phyloP scores from a whole-genome alignment of 2,329 filamentous ascomycete genomes.

The Pseudopyricularia javanii region DNA sequence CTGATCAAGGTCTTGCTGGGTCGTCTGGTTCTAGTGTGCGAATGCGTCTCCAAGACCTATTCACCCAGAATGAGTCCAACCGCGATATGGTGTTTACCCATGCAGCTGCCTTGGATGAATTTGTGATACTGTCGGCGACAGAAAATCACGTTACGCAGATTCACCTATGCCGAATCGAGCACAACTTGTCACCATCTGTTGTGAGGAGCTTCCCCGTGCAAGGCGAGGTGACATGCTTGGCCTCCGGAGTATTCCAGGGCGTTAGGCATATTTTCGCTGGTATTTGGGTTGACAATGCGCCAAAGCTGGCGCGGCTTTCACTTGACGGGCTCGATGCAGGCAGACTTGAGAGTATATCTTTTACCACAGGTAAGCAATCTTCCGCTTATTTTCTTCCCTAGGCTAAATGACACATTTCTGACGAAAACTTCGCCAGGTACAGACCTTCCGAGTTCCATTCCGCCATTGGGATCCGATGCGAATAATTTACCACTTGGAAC shows the following conservation, averaged over 20 bases:
- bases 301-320: slow-evolving; percentile 19
- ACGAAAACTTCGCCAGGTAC: neutral
- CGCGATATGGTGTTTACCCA: slow-evolving; percentile 20
- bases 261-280: slow-evolving; percentile 20
- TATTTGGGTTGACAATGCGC: slow-evolving; percentile 16
- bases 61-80: neutral
- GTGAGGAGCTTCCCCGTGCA: slow-evolving; percentile 19
- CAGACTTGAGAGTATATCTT: slow-evolving; percentile 6
- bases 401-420: neutral
- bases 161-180: slow-evolving; percentile 22
- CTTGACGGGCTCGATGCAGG: slow-evolving; percentile 3
- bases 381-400: neutral
- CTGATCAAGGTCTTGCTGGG: neutral
- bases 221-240: slow-evolving; percentile 38
- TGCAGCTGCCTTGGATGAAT: slow-evolving; percentile 24
- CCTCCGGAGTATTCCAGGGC: slow-evolving; percentile 15
- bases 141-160: slow-evolving; percentile 22
- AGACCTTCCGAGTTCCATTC: neutral
- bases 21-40: neutral
- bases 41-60: neutral
- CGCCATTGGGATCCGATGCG: neutral
- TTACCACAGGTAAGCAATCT: slow-evolving; percentile 12
- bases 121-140: slow-evolving; percentile 30
- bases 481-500: neutral
- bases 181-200: slow-evolving; percentile 12